Evolutionary conservation across 106 monocot species (phyloP).

Genomic region (Allium fistulosum): DNA sequence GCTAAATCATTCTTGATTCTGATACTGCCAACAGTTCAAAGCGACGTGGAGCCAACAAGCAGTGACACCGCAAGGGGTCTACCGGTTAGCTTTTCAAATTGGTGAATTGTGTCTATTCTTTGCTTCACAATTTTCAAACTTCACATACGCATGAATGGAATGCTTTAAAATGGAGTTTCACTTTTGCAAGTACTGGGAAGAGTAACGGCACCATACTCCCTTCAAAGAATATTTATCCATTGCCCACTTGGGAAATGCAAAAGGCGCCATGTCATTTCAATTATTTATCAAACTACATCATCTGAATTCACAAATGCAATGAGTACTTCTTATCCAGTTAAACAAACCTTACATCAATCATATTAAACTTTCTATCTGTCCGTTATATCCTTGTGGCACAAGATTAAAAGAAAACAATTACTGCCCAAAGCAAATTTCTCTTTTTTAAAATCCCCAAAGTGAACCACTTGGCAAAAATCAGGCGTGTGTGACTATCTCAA

Average conservation of each 20-base stretch:
- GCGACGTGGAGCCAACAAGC: not conserved
- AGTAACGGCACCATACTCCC: constrained; percentile 16
- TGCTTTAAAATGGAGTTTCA: not conserved
- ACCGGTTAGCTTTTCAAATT: not conserved
- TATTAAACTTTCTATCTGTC: too few relatives aligned
- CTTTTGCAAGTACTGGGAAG: constrained; percentile 6
- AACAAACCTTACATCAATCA: too few relatives aligned
- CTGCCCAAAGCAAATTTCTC: too few relatives aligned
- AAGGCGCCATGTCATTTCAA: not conserved
- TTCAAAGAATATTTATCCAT: not conserved
- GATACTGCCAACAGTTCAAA: not conserved
- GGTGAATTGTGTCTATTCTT: not conserved
- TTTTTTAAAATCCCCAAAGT: too few relatives aligned
- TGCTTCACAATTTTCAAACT: constrained; percentile 7
- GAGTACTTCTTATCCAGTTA: too few relatives aligned
- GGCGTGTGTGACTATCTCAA: too few relatives aligned
- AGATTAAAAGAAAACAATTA: too few relatives aligned
- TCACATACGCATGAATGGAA: constrained; percentile 10
- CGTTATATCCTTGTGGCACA: too few relatives aligned
- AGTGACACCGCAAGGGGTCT: not conserved
- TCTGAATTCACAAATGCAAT: too few relatives aligned
- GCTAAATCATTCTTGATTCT: not conserved
- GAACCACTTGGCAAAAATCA: too few relatives aligned
- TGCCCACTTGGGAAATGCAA: not conserved
- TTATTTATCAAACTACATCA: too few relatives aligned